Evolutionary conservation across 2,329 filamentous ascomycete species (phyloP), one percentile per base, ranked within the genome.

Genomic region (Penicillium rolfsii): DNA sequence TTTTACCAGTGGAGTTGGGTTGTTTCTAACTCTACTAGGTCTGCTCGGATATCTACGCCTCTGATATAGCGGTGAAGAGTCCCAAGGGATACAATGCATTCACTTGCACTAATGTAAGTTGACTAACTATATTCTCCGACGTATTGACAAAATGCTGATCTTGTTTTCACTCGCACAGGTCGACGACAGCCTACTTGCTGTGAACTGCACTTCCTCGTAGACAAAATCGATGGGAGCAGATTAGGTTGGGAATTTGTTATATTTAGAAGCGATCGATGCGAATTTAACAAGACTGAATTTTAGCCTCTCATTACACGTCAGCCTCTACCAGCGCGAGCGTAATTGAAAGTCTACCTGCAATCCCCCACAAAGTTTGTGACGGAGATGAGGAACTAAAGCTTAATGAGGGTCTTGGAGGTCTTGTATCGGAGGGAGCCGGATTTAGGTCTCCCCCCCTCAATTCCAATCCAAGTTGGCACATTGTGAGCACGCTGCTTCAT

Each of bases 21-120:
- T 2, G 26, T 22, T 16, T 36, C 41, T 56, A 19, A 56, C 56
- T 22, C 36, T 9, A 16, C 12, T 57, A 75, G 74, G 72, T 74
- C 7, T 76, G 74, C 64, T 74, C 71, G 6, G 79, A 85, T 60
- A 87, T 88, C 64, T 76, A 76, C 11, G 76, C 77, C 0, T 71
- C 72, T 28, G 74, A 79, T 52, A 81, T 85, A 38, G 71, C 79
- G 36, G 80, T 85, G 4, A 71, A 72, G 22, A 81, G 81, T 57
- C 83, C 83, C 0, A 80, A 72, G 46, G 83, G 82, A 4, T 73
- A 74, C 7, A 70, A 80, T 57, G 60, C 71, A 36, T 81, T 77
- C 53, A 73, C 77, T 52, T 84, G 82, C 66, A 75, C 76, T 7
- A 83, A 81, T 70, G 78, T 80, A 54, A 52, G 72, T 70, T 28